Conservation (phyloP, 2,329 filamentous ascomycete genomes). For the Blastomyces parvus region DNA sequence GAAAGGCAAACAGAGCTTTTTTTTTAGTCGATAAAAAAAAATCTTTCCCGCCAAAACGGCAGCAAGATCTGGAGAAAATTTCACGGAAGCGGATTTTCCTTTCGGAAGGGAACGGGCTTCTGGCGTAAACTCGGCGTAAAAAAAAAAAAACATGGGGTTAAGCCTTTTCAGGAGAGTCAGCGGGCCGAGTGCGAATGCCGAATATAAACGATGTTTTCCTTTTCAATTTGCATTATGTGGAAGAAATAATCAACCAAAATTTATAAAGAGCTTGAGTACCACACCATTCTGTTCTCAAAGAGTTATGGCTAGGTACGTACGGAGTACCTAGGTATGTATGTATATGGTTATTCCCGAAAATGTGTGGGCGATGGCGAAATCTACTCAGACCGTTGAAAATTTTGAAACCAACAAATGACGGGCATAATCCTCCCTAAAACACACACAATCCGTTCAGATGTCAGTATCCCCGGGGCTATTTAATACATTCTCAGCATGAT, state of each 20-base stretch:
- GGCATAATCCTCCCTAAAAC: not conserved
- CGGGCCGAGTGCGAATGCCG: not conserved
- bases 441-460: not conserved
- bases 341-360: not conserved
- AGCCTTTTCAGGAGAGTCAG: not conserved
- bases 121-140: conserved; percentile 10
- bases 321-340: too few relatives aligned
- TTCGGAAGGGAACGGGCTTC: conserved; percentile 27
- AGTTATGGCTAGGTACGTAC: not conserved
- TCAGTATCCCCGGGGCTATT: not conserved
- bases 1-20: conserved; percentile 26
- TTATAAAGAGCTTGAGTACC: too few relatives aligned
- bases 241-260: not conserved
- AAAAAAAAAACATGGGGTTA: conserved; percentile 12
- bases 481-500: not conserved
- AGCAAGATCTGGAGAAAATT: conserved; percentile 31
- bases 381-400: not conserved
- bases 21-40: conserved; percentile 13
- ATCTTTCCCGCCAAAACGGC: conserved; percentile 14
- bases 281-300: not conserved
- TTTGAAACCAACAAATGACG: not conserved
- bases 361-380: not conserved
- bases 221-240: not conserved
- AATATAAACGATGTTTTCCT: not conserved
- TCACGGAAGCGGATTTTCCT: conserved; percentile 33